Conservation (phyloP, 139 green algal species). For the Astrephomene gubernaculifera region DNA sequence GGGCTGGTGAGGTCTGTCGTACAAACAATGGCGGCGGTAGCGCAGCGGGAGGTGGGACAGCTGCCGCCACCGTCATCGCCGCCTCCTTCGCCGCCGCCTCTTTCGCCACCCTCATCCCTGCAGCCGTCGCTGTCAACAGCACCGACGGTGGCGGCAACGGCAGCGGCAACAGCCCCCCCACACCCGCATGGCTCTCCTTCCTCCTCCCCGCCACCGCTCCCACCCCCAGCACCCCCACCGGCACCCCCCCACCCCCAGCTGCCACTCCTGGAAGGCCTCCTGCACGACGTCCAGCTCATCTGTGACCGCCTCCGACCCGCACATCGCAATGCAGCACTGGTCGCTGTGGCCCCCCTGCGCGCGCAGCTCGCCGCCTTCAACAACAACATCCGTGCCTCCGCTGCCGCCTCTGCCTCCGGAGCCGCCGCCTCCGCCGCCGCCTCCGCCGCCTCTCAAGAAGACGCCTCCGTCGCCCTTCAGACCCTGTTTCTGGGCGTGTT, state of each 20-base stretch:
- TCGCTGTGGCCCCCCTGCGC: background rate
- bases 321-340: slow-evolving; percentile 4
- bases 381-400: background rate
- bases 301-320: slow-evolving; percentile 18
- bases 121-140: background rate
- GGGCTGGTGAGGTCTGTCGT: background rate
- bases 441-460: background rate
- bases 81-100: background rate
- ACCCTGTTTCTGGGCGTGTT: slow-evolving; percentile 3
- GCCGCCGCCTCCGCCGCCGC: background rate
- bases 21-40: background rate
- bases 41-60: background rate
- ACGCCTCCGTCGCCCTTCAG: background rate
- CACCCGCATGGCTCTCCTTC: background rate
- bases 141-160: background rate
- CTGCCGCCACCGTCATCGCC: background rate
- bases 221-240: background rate
- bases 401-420: background rate
- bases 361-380: background rate
- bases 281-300: background rate
- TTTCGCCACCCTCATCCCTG: background rate
- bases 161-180: background rate
- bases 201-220: background rate
- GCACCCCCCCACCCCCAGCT: background rate
- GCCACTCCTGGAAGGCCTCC: background rate